Base-by-base conservation (phyloP, 495 filamentous ascomycete species). In the Cladorrhinum samala region DNA sequence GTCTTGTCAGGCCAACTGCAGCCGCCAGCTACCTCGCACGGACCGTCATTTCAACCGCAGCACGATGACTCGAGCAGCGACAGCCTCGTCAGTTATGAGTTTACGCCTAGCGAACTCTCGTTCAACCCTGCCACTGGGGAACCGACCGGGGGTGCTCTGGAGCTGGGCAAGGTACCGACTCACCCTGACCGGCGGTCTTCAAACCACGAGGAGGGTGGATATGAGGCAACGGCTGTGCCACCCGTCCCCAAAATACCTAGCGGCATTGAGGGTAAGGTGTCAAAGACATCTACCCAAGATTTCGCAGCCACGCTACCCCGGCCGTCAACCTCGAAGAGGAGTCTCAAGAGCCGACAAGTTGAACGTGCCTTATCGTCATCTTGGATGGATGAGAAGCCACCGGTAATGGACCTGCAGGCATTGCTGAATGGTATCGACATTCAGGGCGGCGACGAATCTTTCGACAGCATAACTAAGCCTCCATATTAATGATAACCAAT, bases 61-160 rank as follows among this genome's bases (percentile, higher is more conserved):
- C 21, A 42, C 21, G 74, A 73, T 18, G 73, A 80, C 52, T 68
- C 68, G 11, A 77, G 74, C 62, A 79, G 77, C 46, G 80, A 84
- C 25, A 83, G 80, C 53, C 74, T 83, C 63, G 77, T 78, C 44
- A 83, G 77, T 61, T 79, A 75, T 50, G 78, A 81, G 38, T 70
- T 75, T 52, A 66, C 73, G 14, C 68, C 73, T 21, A 81, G 77
- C 46, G 78, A 82, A 55, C 59, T 76, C 33, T 81, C 78, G 0
- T 80, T 75, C 64, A 77, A 76, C 54, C 63, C 61, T 8, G 55
- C 61, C 14, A 57, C 51, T n/a, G 53, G 23, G 1, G 58, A 58
- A 23, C 39, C 37, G n/a, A 40, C 52, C 16, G 57, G 61, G 9
- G 52, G 50, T 37, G 27, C 51, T 33, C 20, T 52, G 58, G 52